phyloP scores from a whole-genome alignment of 352 stramenopile genomes.

The Thalassiosira mediterranea region DNA sequence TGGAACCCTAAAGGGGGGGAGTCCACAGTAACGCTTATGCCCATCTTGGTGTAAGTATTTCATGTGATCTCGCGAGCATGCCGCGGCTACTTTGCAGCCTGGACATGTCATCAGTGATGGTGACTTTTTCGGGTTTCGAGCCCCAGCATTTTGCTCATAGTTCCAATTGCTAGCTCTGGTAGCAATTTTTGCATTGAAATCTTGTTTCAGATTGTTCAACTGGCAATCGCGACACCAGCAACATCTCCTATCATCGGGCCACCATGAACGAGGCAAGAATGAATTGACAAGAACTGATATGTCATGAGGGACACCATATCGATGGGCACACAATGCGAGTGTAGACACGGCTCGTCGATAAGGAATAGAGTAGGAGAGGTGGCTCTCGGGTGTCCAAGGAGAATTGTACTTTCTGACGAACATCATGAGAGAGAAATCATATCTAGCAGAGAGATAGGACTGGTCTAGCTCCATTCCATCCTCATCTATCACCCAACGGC shows the following conservation, averaged over 20 bases:
- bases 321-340: conserved; percentile 55
- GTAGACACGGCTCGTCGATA: conserved; percentile 38
- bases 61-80: conserved; percentile 50
- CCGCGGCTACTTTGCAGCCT: conserved; percentile 39
- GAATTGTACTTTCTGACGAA: conserved; percentile 48
- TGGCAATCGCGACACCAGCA: conserved; percentile 59
- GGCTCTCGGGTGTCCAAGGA: conserved; percentile 59
- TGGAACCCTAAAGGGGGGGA: conserved; percentile 48
- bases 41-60: conserved; percentile 54
- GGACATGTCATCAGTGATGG: conserved; percentile 31
- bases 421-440: conserved; percentile 61
- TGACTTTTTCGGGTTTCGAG: neutral
- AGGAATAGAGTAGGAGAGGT: conserved; percentile 49
- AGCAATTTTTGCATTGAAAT: conserved; percentile 27
- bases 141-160: conserved; percentile 1
- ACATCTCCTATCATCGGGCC: conserved; percentile 46
- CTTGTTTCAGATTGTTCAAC: conserved; percentile 19
- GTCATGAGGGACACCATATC: conserved; percentile 43
- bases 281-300: conserved; percentile 47
- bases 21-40: conserved; percentile 48
- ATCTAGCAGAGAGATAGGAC: conserved; percentile 38
- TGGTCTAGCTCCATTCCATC: conserved; percentile 40
- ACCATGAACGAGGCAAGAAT: conserved; percentile 57
- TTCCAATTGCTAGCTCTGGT: conserved; percentile 35
- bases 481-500: conserved; percentile 46